phyloP scores from a whole-genome alignment of 2,329 filamentous ascomycete species.

The Pseudogymnoascus sp. region DNA sequence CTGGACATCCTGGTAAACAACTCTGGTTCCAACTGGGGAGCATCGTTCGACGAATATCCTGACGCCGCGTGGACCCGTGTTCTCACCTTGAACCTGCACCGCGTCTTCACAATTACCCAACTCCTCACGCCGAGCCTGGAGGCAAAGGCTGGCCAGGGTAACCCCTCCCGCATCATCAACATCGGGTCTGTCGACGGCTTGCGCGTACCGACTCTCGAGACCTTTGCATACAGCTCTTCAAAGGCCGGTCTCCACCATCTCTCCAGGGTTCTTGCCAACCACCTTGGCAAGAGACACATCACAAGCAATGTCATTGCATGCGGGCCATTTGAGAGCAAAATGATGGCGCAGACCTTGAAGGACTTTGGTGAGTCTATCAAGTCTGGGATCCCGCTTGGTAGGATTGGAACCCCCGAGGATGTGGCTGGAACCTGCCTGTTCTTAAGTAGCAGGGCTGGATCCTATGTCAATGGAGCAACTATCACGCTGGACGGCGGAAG shows the following conservation, averaged over 20 bases:
- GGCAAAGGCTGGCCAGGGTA: conserved; percentile 33
- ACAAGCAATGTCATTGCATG: conserved; percentile 64
- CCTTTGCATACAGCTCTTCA: conserved; percentile 50
- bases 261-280: conserved; percentile 53
- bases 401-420: conserved; percentile 60
- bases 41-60: conserved; percentile 49
- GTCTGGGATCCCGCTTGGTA: conserved; percentile 52
- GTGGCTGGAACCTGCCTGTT: conserved; percentile 66
- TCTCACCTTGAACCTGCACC: conserved; percentile 53
- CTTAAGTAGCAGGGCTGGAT: conserved; percentile 57
- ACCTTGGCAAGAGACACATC: conserved; percentile 50
- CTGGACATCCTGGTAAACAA: conserved; percentile 61
- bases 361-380: conserved; percentile 48
- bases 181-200: conserved; percentile 58
- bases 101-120: conserved; percentile 56
- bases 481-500: conserved; percentile 54
- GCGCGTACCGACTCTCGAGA: conserved; percentile 49
- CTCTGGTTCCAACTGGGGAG: conserved; percentile 57
- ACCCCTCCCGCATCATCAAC: conserved; percentile 53
- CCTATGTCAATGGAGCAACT: conserved; percentile 57
- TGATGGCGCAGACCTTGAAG: conserved; percentile 63
- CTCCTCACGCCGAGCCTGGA: conserved; percentile 55
- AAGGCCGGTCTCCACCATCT: conserved; percentile 60
- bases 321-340: conserved; percentile 62
- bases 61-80: conserved; percentile 50